Percentiles rank a stretch among this genome's conserved stretches.
These are phyloP conservation scores for Pythium myriotylum DNA, from an alignment of 352 stramenopile genomes.

Conservation along the genomic window DNA sequence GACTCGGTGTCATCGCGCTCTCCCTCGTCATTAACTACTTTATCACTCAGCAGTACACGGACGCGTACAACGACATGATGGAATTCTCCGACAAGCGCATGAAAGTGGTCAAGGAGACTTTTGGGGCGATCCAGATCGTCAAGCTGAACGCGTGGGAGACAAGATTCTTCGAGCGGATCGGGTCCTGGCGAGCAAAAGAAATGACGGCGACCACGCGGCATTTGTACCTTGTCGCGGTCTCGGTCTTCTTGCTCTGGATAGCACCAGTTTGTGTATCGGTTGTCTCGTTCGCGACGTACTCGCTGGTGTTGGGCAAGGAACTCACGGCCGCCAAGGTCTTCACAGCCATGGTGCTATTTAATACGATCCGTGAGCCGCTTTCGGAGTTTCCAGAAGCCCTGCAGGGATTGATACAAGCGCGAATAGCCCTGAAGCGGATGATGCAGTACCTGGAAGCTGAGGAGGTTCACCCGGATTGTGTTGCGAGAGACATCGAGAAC, in stretches of 20 bases:
- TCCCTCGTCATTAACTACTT: constrained; percentile 28
- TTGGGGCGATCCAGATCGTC: constrained; percentile 78
- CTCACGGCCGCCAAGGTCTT: constrained; percentile 41
- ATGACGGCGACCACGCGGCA: constrained; percentile 58
- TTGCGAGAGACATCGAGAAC: too few species aligned
- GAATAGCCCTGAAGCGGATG: constrained; percentile 23
- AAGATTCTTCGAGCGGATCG: constrained; percentile 75
- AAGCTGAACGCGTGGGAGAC: constrained; percentile 92
- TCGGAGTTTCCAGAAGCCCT: constrained; percentile 20
- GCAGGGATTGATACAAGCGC: constrained; percentile 23
- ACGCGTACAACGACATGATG: constrained; percentile 27
- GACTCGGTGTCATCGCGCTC: constrained; percentile 33
- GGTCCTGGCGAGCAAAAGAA: constrained; percentile 56
- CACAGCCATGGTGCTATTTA: constrained; percentile 35
- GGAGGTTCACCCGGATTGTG: constrained; percentile 3
- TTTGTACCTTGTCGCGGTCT: constrained; percentile 64
- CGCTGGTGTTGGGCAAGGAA: constrained; percentile 31
- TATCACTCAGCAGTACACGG: constrained; percentile 26
- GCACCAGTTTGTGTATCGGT: constrained; percentile 34
- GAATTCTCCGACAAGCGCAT: constrained; percentile 42
- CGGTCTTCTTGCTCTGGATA: constrained; percentile 56
- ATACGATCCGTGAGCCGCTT: constrained; percentile 27
- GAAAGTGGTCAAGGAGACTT: constrained; percentile 46
- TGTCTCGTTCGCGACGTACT: constrained; percentile 37
- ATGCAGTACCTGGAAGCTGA: constrained; percentile 32